Percentiles rank a stretch among this genome's conserved stretches.
Conservation (phyloP, 176 grass and related monocot genomes). For the Melocanna baccifera region DNA sequence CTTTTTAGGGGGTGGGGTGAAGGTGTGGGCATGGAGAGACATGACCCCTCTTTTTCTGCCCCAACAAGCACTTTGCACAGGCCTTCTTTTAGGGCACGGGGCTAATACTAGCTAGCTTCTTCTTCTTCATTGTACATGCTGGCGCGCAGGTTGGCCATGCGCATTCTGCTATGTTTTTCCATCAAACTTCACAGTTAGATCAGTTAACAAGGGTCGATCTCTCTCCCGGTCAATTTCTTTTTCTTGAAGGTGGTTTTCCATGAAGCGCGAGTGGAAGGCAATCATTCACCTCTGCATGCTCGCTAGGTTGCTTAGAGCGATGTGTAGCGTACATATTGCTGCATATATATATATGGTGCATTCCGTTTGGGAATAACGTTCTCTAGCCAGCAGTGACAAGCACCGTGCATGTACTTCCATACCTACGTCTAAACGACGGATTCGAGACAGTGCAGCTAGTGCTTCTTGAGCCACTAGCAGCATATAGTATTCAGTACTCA, state of each 20-base stretch:
- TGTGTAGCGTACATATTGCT: background rate
- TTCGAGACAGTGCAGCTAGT: background rate
- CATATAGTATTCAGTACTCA: background rate
- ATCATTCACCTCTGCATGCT: constrained; percentile 15
- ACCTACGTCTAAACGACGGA: background rate
- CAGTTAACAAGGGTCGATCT: background rate
- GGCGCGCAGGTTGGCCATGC: background rate
- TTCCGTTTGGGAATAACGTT: background rate
- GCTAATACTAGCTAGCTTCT: constrained; percentile 36
- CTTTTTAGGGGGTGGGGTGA: constrained; percentile 65
- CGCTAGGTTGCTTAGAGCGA: background rate
- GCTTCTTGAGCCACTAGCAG: background rate
- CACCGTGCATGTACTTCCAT: background rate
- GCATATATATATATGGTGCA: background rate
- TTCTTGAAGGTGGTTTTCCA: constrained; percentile 15
- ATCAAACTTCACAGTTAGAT: background rate
- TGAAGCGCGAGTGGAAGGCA: constrained; percentile 22
- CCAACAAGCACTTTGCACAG: constrained; percentile 31
- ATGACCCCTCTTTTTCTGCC: constrained; percentile 34
- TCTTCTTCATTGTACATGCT: background rate
- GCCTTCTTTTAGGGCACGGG: constrained; percentile 45
- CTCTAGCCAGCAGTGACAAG: background rate
- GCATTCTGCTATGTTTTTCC: background rate
- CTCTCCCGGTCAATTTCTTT: background rate
- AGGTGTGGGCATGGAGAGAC: constrained; percentile 38